Evolutionary conservation across 2,329 filamentous ascomycete genomes (phyloP).

Genomic region (Penicillium decumbens): DNA sequence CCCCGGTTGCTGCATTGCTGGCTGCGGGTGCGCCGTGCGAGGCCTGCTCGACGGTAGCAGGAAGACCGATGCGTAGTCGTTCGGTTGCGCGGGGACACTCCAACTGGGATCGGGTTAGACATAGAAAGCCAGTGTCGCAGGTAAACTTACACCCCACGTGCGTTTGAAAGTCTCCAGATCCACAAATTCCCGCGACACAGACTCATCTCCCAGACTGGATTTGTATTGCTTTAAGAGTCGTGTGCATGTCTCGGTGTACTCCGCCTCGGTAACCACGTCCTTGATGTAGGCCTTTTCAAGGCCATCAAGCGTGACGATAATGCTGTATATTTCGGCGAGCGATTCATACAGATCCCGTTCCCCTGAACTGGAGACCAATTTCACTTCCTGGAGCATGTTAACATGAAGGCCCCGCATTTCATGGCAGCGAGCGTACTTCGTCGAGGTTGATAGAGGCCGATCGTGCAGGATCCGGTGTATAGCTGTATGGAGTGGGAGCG

Average conservation of each 20-base stretch:
- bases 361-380: conserved; percentile 76
- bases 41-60: conserved; percentile 68
- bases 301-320: conserved; percentile 90
- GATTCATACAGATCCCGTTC: conserved; percentile 95
- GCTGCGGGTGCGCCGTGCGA: conserved; percentile 47
- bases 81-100: conserved; percentile 93
- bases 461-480: conserved; percentile 76
- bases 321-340: conserved; percentile 94
- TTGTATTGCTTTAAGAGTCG: conserved; percentile 94
- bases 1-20: conserved; percentile 32
- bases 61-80: conserved; percentile 84
- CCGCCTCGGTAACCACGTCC: conserved; percentile 82
- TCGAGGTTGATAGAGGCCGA: conserved; percentile 91
- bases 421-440: conserved; percentile 57
- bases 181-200: conserved; percentile 79
- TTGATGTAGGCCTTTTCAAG: conserved; percentile 95
- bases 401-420: conserved; percentile 6
- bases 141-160: conserved; percentile 73
- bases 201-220: conserved; percentile 84
- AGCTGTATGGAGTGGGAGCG: conserved; percentile 85
- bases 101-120: conserved; percentile 53
- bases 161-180: conserved; percentile 87
- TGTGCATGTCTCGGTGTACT: conserved; percentile 96
- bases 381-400: conserved; percentile 67
- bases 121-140: background rate